Conservation (phyloP, 768 basidiomycete species). For the Saitozyma sp. region DNA sequence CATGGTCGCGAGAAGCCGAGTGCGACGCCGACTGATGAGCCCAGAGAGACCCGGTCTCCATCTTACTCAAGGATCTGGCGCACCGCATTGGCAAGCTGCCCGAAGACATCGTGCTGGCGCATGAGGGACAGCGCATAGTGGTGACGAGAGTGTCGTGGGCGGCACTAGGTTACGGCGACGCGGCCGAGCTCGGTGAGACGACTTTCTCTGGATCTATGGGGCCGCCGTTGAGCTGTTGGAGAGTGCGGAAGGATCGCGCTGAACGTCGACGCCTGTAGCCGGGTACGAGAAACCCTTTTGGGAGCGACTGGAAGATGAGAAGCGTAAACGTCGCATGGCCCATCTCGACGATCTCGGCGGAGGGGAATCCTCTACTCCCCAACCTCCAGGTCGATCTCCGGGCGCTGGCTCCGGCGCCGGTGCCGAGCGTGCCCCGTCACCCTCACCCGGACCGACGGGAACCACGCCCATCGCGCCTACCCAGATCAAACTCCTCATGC, state of each 20-base stretch:
- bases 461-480: background rate
- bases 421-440: background rate
- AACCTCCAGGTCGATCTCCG: background rate
- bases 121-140: conserved; percentile 12
- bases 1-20: background rate
- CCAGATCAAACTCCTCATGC: conserved; percentile 3
- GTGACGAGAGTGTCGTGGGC: background rate
- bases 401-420: background rate
- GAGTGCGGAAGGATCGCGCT: no score
- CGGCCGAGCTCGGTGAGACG: conserved; percentile 1
- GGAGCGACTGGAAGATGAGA: background rate
- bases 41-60: conserved; percentile 19
- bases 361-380: background rate
- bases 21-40: background rate
- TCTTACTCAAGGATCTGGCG: conserved; percentile 16
- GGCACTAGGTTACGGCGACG: conserved; percentile 1
- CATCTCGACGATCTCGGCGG: background rate
- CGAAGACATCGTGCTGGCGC: conserved; percentile 25
- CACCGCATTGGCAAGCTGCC: conserved; percentile 17
- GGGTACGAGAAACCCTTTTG: background rate
- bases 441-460: no score
- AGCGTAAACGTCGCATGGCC: background rate
- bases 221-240: background rate
- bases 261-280: background rate
- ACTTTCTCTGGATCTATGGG: background rate